Evolutionary conservation across 2,329 filamentous ascomycete species (phyloP).

Genomic region (Aspergillus sp.): DNA sequence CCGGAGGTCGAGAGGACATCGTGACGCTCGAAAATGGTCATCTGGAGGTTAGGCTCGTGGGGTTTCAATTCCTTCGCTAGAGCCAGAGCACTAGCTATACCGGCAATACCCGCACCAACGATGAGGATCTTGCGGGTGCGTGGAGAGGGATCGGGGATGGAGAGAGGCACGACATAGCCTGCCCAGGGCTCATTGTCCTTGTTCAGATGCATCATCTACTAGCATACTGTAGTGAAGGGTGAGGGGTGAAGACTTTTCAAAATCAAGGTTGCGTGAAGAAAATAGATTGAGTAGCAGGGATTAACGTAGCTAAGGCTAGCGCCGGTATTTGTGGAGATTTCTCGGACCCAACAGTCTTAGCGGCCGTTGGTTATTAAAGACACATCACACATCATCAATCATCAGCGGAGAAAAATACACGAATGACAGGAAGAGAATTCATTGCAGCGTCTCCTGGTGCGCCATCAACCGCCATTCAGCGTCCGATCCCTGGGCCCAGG

Average conservation of each 20-base stretch:
- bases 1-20: conserved; percentile 44
- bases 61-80: conserved; percentile 34
- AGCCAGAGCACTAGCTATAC: conserved; percentile 34
- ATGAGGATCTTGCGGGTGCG: conserved; percentile 31
- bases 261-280: not conserved
- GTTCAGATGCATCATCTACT: not conserved
- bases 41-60: conserved; percentile 33
- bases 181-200: conserved; percentile 9
- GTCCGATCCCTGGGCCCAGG: conserved; percentile 40
- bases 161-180: conserved; percentile 4
- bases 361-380: not conserved
- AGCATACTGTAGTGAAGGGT: not conserved
- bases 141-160: conserved; percentile 6
- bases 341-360: not conserved
- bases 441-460: conserved; percentile 37
- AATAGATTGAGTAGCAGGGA: not conserved
- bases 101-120: conserved; percentile 37
- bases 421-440: not conserved
- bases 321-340: conserved; percentile 3
- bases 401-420: not conserved
- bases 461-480: conserved; percentile 38
- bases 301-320: not conserved
- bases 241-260: not conserved
- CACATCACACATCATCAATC: not conserved
- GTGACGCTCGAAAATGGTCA: conserved; percentile 43